phyloP scores from a whole-genome alignment of 371 early-diverging fungal genomes.

The Lichtheimia ornata region DNA sequence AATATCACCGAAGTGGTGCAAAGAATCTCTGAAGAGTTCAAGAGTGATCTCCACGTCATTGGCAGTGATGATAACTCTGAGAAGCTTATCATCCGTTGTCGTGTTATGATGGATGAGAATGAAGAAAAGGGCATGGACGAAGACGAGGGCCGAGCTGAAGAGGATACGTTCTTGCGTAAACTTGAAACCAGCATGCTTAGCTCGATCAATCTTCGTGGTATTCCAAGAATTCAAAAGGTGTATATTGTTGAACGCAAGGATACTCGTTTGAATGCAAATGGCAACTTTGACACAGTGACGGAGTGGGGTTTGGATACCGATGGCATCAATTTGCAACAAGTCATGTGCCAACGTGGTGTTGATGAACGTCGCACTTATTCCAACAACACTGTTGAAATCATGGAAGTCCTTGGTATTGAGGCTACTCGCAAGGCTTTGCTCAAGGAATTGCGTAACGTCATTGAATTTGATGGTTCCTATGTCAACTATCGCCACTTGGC shows the following conservation, averaged over 20 bases:
- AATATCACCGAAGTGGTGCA: slow-evolving; percentile 78
- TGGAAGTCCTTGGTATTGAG: slow-evolving; percentile 97
- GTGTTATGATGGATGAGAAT: slow-evolving; percentile 74
- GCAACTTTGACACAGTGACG: slow-evolving; percentile 67
- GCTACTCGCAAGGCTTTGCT: slow-evolving; percentile 93
- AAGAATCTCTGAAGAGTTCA: slow-evolving; percentile 78
- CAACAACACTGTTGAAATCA: slow-evolving; percentile 94
- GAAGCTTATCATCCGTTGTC: slow-evolving; percentile 88
- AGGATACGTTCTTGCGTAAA: slow-evolving; percentile 89
- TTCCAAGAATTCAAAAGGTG: slow-evolving; percentile 87
- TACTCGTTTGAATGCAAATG: slow-evolving; percentile 50
- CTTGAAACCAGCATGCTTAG: slow-evolving; percentile 86
- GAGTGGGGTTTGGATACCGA: slow-evolving; percentile 97
- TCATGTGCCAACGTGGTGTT: slow-evolving; percentile 86
- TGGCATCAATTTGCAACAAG: slow-evolving; percentile 92
- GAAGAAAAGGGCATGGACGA: slow-evolving; percentile 64
- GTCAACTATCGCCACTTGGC: slow-evolving; percentile 99
- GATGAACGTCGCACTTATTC: slow-evolving; percentile 84
- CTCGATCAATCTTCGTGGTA: slow-evolving; percentile 90
- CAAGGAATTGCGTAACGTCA: slow-evolving; percentile 94
- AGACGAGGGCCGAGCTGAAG: slow-evolving; percentile 70
- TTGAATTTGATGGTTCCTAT: slow-evolving; percentile 98
- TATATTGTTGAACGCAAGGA: slow-evolving; percentile 88
- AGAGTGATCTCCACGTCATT: slow-evolving; percentile 76
- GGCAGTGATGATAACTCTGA: slow-evolving; percentile 94